Percentiles rank a stretch among this genome's conserved stretches.
Conservation (phyloP, 2,329 filamentous ascomycete species). For the Exophiala dermatitidis region DNA sequence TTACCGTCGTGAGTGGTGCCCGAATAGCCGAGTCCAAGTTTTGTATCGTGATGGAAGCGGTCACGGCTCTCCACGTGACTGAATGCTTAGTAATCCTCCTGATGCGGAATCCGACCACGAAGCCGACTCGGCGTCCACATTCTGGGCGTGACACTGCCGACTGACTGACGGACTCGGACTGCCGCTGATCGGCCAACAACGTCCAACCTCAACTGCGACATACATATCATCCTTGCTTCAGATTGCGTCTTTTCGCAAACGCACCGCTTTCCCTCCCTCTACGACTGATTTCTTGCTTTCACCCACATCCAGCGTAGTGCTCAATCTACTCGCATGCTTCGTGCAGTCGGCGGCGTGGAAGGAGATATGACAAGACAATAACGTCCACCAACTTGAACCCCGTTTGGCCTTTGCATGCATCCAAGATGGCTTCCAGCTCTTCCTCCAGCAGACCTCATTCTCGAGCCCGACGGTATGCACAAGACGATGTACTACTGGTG, state of each 20-base stretch:
- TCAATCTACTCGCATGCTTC: neutral
- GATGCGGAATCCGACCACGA: too few relatives aligned
- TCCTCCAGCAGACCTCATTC: conserved; percentile 20
- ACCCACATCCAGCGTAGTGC: neutral
- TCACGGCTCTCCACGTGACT: too few relatives aligned
- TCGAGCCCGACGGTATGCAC: conserved; percentile 43
- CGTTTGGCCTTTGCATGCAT: conserved; percentile 1
- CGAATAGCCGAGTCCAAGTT: too few relatives aligned
- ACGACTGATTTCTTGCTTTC: neutral
- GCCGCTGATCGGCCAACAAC: too few relatives aligned
- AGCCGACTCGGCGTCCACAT: too few relatives aligned
- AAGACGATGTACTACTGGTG: conserved; percentile 49
- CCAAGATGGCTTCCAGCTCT: conserved; percentile 9
- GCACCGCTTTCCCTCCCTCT: neutral
- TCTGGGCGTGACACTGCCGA: neutral
- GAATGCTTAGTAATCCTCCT: too few relatives aligned
- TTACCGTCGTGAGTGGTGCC: too few relatives aligned
- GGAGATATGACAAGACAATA: conserved; percentile 1
- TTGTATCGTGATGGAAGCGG: too few relatives aligned
- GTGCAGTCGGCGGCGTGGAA: neutral
- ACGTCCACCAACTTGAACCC: neutral
- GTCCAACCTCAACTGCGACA: neutral
- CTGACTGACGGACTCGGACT: too few relatives aligned
- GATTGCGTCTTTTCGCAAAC: neutral
- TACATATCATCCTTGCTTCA: neutral